Base-by-base conservation (phyloP, 2,329 filamentous ascomycete genomes). In the Penicillium sp. region DNA sequence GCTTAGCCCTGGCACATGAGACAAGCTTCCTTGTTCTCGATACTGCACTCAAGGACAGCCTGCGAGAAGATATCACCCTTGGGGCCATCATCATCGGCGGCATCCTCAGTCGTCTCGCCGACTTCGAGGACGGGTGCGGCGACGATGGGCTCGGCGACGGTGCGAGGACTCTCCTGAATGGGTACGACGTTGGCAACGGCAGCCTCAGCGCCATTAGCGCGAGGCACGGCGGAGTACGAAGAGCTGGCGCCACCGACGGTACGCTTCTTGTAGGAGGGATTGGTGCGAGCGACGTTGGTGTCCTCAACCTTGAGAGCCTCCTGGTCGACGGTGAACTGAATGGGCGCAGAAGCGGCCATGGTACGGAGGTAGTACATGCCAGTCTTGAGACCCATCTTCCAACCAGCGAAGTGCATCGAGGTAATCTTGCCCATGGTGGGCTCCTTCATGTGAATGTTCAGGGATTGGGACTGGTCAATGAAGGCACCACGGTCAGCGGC, bases 331-430 rank as follows among this genome's bases (percentile, higher is more conserved):
- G 94, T 99, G 80, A 99, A 99, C 76, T 99, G 94, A 63, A 99
- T 99, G 49, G 94, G 94, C 43, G 92, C 91, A 16, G 92, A 92
- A 33, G 94, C 94, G 59, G 94, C 94, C 85, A 95, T 94, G 44
- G 94, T 99, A 67, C 94, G 90, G 65, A 99, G 86, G 78, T 99
- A 99, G 86, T 99, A 99, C 94, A 99, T 97, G 80, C 94, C 94
- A 33, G 94, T 99, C 88, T 99, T 99, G 64, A 99, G 85, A 69
- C 94, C 94, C 62, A 97, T 86, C 83, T 97, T 99, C 94, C 94
- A 99, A 66, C 94, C 94, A 45, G 94, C 85, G 71, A 99, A 99
- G 80, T 99, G 94, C 94, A 99, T 99, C 74, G 88, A 94, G 54
- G 94, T 99, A 74, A 99, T 96, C 84, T 99, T 99, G 78, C 94